phyloP scores from a whole-genome alignment of 2,329 filamentous ascomycete species.

The Aspergillus brunneoviolaceus region DNA sequence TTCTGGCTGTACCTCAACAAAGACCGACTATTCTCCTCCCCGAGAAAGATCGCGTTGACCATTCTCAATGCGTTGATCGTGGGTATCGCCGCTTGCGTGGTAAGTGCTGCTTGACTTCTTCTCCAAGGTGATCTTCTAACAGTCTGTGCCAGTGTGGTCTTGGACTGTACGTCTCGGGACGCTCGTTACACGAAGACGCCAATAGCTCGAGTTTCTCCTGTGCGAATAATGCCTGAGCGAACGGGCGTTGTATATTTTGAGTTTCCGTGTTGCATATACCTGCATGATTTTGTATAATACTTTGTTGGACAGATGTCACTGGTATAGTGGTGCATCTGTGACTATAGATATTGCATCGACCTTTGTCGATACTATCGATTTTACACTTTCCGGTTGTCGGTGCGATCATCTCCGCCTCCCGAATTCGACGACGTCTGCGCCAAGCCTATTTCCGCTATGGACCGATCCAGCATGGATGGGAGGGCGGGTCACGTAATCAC shows the following conservation, averaged over 20 bases:
- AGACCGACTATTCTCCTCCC: slow-evolving; percentile 22
- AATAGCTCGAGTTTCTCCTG: slow-evolving; percentile 32
- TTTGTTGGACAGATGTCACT: neutral
- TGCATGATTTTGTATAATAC: slow-evolving; percentile 10
- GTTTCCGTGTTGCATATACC: slow-evolving; percentile 6
- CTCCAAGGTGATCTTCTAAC: too few relatives aligned
- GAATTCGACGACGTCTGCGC: too few relatives aligned
- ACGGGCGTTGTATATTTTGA: neutral
- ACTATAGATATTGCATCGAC: neutral
- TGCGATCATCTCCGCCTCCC: too few relatives aligned
- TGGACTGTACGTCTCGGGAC: slow-evolving; percentile 33
- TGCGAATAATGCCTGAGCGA: slow-evolving; percentile 20
- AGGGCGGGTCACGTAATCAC: too few relatives aligned
- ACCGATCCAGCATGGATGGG: too few relatives aligned
- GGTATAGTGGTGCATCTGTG: neutral
- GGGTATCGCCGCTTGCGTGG: slow-evolving; percentile 17
- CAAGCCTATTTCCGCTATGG: too few relatives aligned
- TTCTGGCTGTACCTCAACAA: slow-evolving; percentile 32
- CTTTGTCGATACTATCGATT: too few relatives aligned
- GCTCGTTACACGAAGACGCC: slow-evolving; percentile 27
- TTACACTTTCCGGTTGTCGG: too few relatives aligned
- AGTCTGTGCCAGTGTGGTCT: slow-evolving; percentile 19
- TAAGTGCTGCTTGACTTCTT: slow-evolving; percentile 3
- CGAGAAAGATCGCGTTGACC: slow-evolving; percentile 24
- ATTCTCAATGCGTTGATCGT: slow-evolving; percentile 18